Evolutionary conservation across 169 alveolate species (phyloP), one percentile per base, ranked within the genome.

Genomic region (Babesia bigemina): DNA sequence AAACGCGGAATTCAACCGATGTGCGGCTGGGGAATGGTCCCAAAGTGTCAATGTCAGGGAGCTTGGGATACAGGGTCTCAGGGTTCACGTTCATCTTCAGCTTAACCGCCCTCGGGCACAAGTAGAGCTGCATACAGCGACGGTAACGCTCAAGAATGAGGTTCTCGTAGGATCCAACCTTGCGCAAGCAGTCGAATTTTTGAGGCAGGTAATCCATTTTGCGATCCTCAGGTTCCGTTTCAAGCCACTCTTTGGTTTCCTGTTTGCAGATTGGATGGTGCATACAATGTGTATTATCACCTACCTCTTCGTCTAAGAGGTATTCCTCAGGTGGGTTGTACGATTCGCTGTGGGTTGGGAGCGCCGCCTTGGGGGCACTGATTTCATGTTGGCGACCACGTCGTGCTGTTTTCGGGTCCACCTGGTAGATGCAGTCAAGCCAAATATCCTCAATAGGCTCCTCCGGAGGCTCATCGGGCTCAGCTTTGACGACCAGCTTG

Each of bases 71-170:
- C 2, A 83, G 70, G 26, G 84, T 49, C 55, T 83, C 86, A 0
- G 86, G 85, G 55, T 83, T 96, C 47, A 94, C 90, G 74, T 94
- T 92, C 77, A 93, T 85, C 88, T 95, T 94, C 92, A 95, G 93
- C 82, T 92, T 95, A 53, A 92, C 89, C 13, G 96, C 93, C 86
- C 99, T 86, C 4, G 98, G 97, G 55, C 97, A 94, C 63, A 96
- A 71, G 75, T 93, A 94, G 48, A 96, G 89, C 86, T 96, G 98
- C 63, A 94, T 88, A 57, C 97, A 94, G 78, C 99, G 90, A 52
- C 94, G 95, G 79, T 95, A 95, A 22, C 90, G 69, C 75, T 83
- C 90, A 24, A 83, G 85, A 72, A 94, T 85, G 59, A 92, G 79
- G 50, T 83, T 74, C 29, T 88, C 93, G 75, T 95, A 95, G 24